phyloP scores from a whole-genome alignment of 306 rosid genomes.

The Medicago truncatula region DNA sequence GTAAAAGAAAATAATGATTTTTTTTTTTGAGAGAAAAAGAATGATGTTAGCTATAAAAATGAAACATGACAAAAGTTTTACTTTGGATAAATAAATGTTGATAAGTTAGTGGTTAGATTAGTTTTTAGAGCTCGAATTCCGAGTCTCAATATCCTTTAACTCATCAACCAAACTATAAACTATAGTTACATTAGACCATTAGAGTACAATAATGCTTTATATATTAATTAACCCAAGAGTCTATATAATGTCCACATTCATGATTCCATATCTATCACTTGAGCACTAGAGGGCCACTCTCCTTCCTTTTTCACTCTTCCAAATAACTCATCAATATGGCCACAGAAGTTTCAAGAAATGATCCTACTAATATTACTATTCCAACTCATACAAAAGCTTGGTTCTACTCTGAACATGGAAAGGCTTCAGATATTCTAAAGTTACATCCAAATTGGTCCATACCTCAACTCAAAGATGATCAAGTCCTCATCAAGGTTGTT shows the following conservation, averaged over 20 bases:
- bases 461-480: constrained; percentile 58
- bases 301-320: neutral
- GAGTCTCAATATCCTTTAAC: too few species aligned
- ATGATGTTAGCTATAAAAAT: too few species aligned
- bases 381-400: constrained; percentile 62
- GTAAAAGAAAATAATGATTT: too few species aligned
- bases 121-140: too few species aligned
- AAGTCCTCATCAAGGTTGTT: constrained; percentile 65
- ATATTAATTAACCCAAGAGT: neutral
- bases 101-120: too few species aligned
- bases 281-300: neutral
- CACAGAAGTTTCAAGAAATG: neutral
- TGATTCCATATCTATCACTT: neutral
- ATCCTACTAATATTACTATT: neutral
- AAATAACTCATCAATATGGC: neutral
- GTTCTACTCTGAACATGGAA: constrained; percentile 65
- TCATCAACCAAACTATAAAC: too few species aligned
- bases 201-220: too few species aligned
- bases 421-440: constrained; percentile 54
- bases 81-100: too few species aligned
- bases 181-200: too few species aligned
- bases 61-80: too few species aligned
- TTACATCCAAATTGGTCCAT: constrained; percentile 49
- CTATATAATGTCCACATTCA: constrained; percentile 18
- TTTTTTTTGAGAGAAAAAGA: too few species aligned